Evolutionary conservation across 2,329 filamentous ascomycete species (phyloP), one percentile per base, ranked within the genome.

Genomic region (Ophiostoma ulmi): DNA sequence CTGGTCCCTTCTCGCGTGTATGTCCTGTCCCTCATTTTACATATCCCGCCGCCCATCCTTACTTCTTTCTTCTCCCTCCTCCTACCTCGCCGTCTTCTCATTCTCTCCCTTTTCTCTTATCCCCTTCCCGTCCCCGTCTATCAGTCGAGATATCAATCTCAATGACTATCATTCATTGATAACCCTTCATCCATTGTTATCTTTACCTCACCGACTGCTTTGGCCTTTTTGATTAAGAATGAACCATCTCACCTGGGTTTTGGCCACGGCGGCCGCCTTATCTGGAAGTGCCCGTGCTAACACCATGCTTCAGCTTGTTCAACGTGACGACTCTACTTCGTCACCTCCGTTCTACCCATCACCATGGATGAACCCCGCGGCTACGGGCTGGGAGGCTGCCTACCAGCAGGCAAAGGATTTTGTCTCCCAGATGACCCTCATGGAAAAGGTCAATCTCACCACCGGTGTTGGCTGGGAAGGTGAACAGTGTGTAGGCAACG

Each of bases 371-470:
- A 87, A 91, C 73, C 90, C 91, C 22, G 79, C 86, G 6, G 91
- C 91, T 13, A 82, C 86, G 64, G 86, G 85, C 73, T 97, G 93
- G 93, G 84, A 86, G 70, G 86, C 88, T 7, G 92, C 93, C 55
- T 94, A 97, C 75, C 81, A 80, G 26, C 89, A 91, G 79, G 94
- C 94, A 0, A 88, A 87, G 75, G 87, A 84, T 2, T 94, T 97
- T 76, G 93, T 97, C 65, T 90, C 90, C 11, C 88, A 93, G 78
- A 81, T 97, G 80, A 97, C 93, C 0, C 84, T 97, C 48, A 78
- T 88, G 13, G 94, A 97, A 79, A 97, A 97, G 82, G 93, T 98
- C 80, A 98, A 98, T 79, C 79, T 99, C 74, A 98, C 94, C 2
- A 97, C 94, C 0, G 94, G 94, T 79, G 87, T 91, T 74, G 93